Percentiles rank a stretch among this genome's conserved stretches.
These are phyloP conservation scores for Tulasnella sp. DNA, from an alignment of 768 basidiomycete genomes.

Conservation along the genomic window DNA sequence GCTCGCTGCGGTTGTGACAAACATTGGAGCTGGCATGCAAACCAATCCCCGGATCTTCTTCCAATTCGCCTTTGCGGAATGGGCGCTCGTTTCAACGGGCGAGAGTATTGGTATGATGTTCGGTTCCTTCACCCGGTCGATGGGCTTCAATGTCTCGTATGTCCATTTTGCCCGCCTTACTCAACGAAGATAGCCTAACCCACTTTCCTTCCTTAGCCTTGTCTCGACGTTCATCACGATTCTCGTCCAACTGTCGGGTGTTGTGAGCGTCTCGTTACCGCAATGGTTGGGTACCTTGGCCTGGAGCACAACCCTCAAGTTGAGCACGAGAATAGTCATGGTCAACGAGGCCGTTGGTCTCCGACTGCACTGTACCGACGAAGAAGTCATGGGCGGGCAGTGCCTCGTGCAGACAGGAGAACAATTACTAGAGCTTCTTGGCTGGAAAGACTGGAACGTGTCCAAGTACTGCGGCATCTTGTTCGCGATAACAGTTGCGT, in stretches of 20 bases:
- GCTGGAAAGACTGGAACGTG: slow-evolving; percentile 20
- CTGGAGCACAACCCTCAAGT: slow-evolving; percentile 24
- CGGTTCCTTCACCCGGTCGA: slow-evolving; percentile 28
- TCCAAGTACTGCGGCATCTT: slow-evolving; percentile 11
- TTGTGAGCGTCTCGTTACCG: slow-evolving; percentile 32
- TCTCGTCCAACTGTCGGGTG: slow-evolving; percentile 27
- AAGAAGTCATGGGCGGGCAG: slow-evolving; percentile 27
- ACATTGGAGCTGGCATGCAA: slow-evolving; percentile 33
- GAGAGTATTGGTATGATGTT: slow-evolving; percentile 33
- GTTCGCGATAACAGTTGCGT: slow-evolving; percentile 12
- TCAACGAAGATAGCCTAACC: neutral
- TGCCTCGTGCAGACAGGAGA: slow-evolving; percentile 34
- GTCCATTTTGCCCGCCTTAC: slow-evolving; percentile 13
- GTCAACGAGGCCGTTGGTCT: slow-evolving; percentile 35
- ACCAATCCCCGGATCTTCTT: slow-evolving; percentile 32
- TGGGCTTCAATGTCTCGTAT: slow-evolving; percentile 34
- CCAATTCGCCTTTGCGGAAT: slow-evolving; percentile 32
- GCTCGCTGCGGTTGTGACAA: slow-evolving; percentile 29
- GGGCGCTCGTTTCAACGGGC: slow-evolving; percentile 31
- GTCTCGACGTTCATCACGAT: slow-evolving; percentile 30
- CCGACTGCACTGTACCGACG: slow-evolving; percentile 29
- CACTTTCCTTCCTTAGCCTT: slow-evolving; percentile 20
- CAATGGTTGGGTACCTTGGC: slow-evolving; percentile 24
- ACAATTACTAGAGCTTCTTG: slow-evolving; percentile 31
- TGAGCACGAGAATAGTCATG: slow-evolving; percentile 30